These are phyloP conservation scores for Fusarium sp. DNA, from an alignment of 2,329 filamentous ascomycete genomes.

Conservation along the genomic window DNA sequence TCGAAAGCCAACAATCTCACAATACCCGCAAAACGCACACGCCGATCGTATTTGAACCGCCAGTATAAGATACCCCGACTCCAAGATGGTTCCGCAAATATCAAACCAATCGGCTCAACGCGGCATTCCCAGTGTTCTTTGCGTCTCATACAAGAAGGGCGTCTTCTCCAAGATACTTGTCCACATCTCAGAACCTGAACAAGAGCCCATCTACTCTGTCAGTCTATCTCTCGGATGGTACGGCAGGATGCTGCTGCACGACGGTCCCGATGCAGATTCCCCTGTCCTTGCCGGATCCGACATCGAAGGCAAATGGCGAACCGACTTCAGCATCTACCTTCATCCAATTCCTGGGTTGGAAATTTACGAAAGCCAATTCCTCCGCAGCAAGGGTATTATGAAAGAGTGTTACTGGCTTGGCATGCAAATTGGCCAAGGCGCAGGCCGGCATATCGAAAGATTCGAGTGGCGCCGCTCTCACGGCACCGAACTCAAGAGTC, in stretches of 20 bases:
- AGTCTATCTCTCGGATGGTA: constrained; percentile 7
- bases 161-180: constrained; percentile 15
- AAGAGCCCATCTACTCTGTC: constrained; percentile 5
- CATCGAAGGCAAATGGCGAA: background rate
- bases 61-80: constrained; percentile 21
- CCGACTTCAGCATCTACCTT: constrained; percentile 22
- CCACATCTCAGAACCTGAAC: constrained; percentile 14
- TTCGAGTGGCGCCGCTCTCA: constrained; percentile 29
- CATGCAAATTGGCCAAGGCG: constrained; percentile 7
- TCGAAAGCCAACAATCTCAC: background rate
- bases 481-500: constrained; percentile 21
- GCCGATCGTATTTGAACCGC: background rate
- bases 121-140: constrained; percentile 11
- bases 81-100: background rate
- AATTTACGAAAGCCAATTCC: background rate
- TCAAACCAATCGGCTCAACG: constrained; percentile 1
- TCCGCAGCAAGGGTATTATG: background rate
- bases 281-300: constrained; percentile 8
- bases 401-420: constrained; percentile 23
- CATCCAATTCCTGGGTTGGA: background rate
- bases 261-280: background rate
- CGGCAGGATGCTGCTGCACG: constrained; percentile 24
- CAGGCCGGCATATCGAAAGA: constrained; percentile 9
- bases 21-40: no score
- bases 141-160: constrained; percentile 16